These are phyloP conservation scores for Trichoderma cornu-damae DNA, from an alignment of 2,329 filamentous ascomycete species.

Conservation along the genomic window DNA sequence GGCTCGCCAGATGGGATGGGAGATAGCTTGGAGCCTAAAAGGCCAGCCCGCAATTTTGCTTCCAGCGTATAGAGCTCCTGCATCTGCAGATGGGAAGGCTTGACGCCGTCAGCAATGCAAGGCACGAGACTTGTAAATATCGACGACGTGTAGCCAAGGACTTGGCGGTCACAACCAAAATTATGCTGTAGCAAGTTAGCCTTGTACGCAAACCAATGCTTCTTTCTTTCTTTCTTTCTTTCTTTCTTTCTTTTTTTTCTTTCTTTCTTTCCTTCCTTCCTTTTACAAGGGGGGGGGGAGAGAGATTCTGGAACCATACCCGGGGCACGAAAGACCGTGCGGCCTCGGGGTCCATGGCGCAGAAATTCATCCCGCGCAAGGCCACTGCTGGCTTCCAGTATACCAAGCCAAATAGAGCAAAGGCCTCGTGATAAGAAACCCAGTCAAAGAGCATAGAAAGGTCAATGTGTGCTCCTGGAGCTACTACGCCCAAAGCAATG, in stretches of 20 bases:
- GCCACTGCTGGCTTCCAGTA: neutral
- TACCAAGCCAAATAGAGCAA: slow-evolving; percentile 1
- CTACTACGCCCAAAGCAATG: neutral
- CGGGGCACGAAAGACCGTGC: neutral
- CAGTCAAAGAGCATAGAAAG: neutral
- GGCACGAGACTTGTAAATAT: neutral
- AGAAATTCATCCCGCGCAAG: neutral
- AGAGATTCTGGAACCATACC: neutral
- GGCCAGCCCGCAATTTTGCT: neutral
- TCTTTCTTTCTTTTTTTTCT: no score
- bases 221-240: no score
- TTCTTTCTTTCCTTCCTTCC: no score
- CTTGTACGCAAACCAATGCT: neutral
- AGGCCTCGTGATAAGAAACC: slow-evolving; percentile 1
- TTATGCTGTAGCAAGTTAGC: neutral
- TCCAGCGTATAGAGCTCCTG: neutral
- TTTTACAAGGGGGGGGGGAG: no score
- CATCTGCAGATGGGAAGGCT: neutral
- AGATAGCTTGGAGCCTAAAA: neutral
- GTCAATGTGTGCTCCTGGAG: neutral
- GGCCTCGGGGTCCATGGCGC: neutral
- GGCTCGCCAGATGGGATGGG: neutral
- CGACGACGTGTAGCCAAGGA: neutral
- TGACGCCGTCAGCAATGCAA: neutral
- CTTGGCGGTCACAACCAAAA: neutral